These are phyloP conservation scores for Reticulomyxa filosa DNA, from an alignment of 78 protist genomes.

Conservation along the genomic window DNA sequence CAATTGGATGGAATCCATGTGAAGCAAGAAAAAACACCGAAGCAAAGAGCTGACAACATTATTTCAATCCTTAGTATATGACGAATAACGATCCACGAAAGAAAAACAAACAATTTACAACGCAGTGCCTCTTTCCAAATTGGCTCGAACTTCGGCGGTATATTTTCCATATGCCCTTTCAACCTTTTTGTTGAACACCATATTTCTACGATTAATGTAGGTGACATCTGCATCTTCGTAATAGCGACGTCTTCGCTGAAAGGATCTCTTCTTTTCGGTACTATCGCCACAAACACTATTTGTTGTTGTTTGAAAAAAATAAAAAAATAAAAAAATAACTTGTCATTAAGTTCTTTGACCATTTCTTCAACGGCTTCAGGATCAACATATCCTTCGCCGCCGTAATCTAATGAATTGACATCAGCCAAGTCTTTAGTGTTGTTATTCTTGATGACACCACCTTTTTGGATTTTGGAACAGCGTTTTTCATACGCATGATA, in stretches of 20 bases:
- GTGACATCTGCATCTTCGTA: conserved; percentile 12
- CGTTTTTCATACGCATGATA: not conserved
- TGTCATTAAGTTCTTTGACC: not conserved
- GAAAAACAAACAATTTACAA: too few species aligned
- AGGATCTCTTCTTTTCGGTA: not conserved
- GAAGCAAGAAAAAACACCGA: too few species aligned
- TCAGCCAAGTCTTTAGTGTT: not conserved
- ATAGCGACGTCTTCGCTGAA: conserved; percentile 8
- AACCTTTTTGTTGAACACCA: conserved; percentile 22
- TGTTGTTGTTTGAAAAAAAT: too few species aligned
- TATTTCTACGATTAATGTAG: conserved; percentile 26
- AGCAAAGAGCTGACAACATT: too few species aligned
- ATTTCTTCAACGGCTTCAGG: not conserved
- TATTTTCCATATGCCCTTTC: conserved; percentile 18
- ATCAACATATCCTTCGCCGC: not conserved
- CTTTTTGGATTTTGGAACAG: not conserved
- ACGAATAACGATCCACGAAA: too few species aligned
- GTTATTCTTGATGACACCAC: not conserved
- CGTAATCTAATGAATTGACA: not conserved
- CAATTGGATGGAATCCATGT: too few species aligned
- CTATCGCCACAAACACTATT: too few species aligned
- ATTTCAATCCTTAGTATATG: too few species aligned
- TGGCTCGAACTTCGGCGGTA: conserved; percentile 6
- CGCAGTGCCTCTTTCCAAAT: conserved; percentile 35
- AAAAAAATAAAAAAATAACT: too few species aligned